Evolutionary conservation across 1,139 yeast species (phyloP), one percentile per base, ranked within the genome.

Genomic region (Entelexis paramagnoliae): DNA sequence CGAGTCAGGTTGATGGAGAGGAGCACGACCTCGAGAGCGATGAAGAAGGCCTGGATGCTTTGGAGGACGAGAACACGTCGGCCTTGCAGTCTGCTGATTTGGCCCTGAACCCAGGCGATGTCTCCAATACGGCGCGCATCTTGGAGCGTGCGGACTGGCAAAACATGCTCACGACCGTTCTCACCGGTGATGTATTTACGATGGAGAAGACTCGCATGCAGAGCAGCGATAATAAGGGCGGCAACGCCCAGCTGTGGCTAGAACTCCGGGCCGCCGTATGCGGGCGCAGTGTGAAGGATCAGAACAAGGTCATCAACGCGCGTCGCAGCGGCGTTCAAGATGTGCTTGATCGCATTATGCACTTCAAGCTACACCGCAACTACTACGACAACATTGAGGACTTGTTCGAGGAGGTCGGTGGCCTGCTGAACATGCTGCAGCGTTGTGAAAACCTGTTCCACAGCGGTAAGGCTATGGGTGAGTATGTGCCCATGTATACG

Each of bases 91-190:
- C 49, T 8, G 39, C 48, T 11, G 36, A 48, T 14, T 47, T 54
- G 24, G 36, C 36, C 26, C 50, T 54, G 10, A 38, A 45, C 17
- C 46, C 52, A 3, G 26, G 56, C 56, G 47, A 49, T 50, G 32
- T 59, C 53, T 47, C 40, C 24, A 41, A 52, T 26, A 28, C 52
- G 74, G 55, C 57, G 14, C 52, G 53, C 48, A 80, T 86, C 20
- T 66, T 81, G 29, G 97, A 88, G 64, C 72, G 98, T 48, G 72
- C 89, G 28, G 96, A 89, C 68, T 91, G 98, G 98, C 97, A 91
- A 66, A 79, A 93, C 0, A 87, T 91, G 96, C 72, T 91, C 46
- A 77, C 86, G 3, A 78, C 91, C 4, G 98, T 91, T 2, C 74
- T 91, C 38, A 89, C 94, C 2, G 97, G 98, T 58, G 98, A 91